Evolutionary conservation across 192 early-diverging fungal genomes (phyloP).

Genomic region (Backusella circina): DNA sequence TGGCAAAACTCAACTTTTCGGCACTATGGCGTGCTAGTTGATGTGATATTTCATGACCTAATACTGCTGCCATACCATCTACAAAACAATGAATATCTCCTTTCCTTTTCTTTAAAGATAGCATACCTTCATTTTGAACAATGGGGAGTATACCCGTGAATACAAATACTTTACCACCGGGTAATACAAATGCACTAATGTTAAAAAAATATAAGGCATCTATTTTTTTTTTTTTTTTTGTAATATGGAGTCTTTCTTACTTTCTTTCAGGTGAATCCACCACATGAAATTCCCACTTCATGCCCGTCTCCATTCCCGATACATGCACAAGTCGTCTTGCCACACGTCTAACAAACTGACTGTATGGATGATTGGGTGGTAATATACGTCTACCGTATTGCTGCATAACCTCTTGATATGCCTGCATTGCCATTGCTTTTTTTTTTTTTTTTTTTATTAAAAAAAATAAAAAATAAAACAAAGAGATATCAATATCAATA

Average conservation of each 20-base stretch:
- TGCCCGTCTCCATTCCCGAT: conserved; percentile 58
- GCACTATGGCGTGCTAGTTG: conserved; percentile 87
- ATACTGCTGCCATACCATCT: conserved; percentile 87
- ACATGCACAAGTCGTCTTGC: conserved; percentile 69
- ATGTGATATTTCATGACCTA: conserved; percentile 95
- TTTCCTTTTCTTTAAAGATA: neutral
- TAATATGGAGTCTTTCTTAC: too few species aligned
- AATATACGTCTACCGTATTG: conserved; percentile 68
- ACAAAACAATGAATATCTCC: too few species aligned
- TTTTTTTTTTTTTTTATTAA: too few species aligned
- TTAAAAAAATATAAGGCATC: too few species aligned
- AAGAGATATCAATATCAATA: neutral
- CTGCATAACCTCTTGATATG: conserved; percentile 66
- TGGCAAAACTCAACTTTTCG: conserved; percentile 80
- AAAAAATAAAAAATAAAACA: too few species aligned
- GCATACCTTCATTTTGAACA: conserved; percentile 57
- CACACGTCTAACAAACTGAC: conserved; percentile 64
- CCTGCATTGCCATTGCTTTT: conserved; percentile 58
- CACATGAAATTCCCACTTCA: conserved; percentile 93
- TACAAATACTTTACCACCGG: conserved; percentile 96
- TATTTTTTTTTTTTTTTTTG: too few species aligned
- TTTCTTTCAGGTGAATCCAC: conserved; percentile 79
- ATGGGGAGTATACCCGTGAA: conserved; percentile 91
- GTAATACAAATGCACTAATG: conserved; percentile 82
- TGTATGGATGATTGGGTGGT: conserved; percentile 58